Base-by-base conservation (phyloP, 2,329 filamentous ascomycete species). In the Penicillium glabrum region DNA sequence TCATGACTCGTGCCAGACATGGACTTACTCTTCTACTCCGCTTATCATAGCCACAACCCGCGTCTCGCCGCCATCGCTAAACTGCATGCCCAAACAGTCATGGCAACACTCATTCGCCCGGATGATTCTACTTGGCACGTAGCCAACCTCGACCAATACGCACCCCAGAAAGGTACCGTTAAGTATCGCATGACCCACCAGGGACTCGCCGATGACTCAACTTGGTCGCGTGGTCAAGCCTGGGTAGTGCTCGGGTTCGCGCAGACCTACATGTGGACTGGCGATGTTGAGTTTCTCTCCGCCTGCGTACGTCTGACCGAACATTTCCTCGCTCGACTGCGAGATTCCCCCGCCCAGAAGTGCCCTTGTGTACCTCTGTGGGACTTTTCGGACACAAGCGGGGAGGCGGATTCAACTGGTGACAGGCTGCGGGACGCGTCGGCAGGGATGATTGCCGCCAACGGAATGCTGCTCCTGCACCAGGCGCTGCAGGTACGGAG, bases 231-330 rank as follows among this genome's bases (percentile, higher is more conserved):
- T 4, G 66, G 66, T 10, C 66, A 69, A 46, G 58, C 66, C 1
- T 69, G 66, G 66, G 66, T 47, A 16, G 66, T 69, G 5, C 46
- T 69, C 3, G 69, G 70, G 13, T 72, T 67, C 47, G 71, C 73
- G 5, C 77, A 80, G 59, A 76, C 75, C 1, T 78, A 77, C 51
- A 62, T 59, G 16, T 79, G 77, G 77, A 65, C 65, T 3, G 46
- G 58, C 29, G 59, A 65, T 2, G 9, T 3, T 4, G 37, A 67
- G 60, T 61, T 77, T 66, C 46, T 79, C 0, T 44, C 65, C 9
- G 53, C 35, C 7, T 39, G 35, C n/a, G 9, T n/a, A 3, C 16
- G 35, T n/a, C n/a, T 39, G 8, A 19, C 35, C 6, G 35, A 39
- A 39, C n/a, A 39, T 19, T 39, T 39, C 8, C 16, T 39, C 6